Evolutionary conservation across 2,329 filamentous ascomycete genomes (phyloP).

Genomic region (Penicillium sp.): DNA sequence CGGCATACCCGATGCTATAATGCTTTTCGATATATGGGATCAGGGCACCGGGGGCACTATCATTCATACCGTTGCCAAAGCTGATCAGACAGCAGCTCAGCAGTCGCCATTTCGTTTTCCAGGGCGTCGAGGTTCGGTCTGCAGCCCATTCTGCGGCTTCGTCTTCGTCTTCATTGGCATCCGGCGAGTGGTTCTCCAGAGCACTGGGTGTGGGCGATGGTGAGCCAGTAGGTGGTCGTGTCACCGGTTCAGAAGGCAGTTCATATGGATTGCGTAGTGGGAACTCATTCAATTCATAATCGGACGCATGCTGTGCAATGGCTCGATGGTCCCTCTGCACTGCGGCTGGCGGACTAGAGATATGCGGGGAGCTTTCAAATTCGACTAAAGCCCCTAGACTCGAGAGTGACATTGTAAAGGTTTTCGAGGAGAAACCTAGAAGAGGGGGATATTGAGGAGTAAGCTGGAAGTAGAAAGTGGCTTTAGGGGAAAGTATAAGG

Average conservation of each 20-base stretch:
- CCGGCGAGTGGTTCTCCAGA: slow-evolving; percentile 11
- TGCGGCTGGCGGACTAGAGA: slow-evolving; percentile 39
- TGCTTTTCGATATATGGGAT: slow-evolving; percentile 75
- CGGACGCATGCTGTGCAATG: slow-evolving; percentile 16
- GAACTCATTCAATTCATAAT: slow-evolving; percentile 22
- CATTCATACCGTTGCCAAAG: slow-evolving; percentile 66
- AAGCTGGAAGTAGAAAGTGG: neutral
- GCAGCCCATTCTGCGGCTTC: slow-evolving; percentile 9
- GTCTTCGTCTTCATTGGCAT: slow-evolving; percentile 4
- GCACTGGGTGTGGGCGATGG: slow-evolving; percentile 9
- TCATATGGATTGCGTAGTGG: slow-evolving; percentile 5
- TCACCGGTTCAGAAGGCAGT: neutral
- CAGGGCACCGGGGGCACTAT: slow-evolving; percentile 69
- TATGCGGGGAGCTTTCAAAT: slow-evolving; percentile 35
- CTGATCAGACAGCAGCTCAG: slow-evolving; percentile 60
- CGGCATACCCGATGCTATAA: slow-evolving; percentile 69
- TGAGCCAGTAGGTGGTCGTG: neutral
- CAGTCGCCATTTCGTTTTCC: slow-evolving; percentile 64
- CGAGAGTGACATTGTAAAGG: slow-evolving; percentile 32
- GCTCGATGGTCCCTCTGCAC: slow-evolving; percentile 27
- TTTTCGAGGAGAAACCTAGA: neutral
- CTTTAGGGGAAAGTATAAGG: neutral
- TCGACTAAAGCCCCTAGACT: slow-evolving; percentile 40
- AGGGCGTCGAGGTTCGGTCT: slow-evolving; percentile 10
- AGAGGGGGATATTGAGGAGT: neutral